These are phyloP conservation scores for Calonectria pseudoturangicola DNA, from an alignment of 2,329 filamentous ascomycete species.

Conservation along the genomic window DNA sequence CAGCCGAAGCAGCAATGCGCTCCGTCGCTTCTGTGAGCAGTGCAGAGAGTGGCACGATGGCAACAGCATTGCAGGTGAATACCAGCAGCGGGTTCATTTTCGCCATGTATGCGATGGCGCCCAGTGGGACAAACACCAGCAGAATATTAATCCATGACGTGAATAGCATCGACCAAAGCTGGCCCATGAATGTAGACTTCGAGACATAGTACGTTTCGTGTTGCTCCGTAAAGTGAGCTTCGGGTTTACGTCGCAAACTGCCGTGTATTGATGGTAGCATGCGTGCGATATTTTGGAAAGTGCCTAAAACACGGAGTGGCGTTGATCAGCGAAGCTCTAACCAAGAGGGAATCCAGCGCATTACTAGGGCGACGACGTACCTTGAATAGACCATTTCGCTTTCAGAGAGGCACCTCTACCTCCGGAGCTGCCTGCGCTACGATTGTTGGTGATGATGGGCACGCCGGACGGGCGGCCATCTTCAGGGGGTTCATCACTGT, in stretches of 20 bases:
- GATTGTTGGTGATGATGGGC: background rate
- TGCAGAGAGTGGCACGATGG: slow-evolving; percentile 75
- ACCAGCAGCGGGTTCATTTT: slow-evolving; percentile 62
- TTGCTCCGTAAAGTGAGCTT: background rate
- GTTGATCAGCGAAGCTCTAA: background rate
- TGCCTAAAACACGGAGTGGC: background rate
- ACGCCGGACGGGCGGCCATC: background rate
- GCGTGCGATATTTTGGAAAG: background rate
- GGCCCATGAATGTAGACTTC: slow-evolving; percentile 34
- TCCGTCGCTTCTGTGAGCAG: slow-evolving; percentile 76
- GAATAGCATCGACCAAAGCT: slow-evolving; percentile 55
- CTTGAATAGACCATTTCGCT: background rate
- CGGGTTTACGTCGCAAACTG: background rate
- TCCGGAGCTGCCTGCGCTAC: background rate
- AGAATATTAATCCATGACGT: slow-evolving; percentile 77
- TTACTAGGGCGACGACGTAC: background rate
- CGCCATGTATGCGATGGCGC: slow-evolving; percentile 72
- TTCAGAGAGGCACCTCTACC: background rate
- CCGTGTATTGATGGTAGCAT: background rate
- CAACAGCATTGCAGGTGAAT: slow-evolving; percentile 77
- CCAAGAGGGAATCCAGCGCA: background rate
- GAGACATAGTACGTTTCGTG: background rate
- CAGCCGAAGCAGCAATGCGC: slow-evolving; percentile 72
- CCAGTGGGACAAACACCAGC: slow-evolving; percentile 81
- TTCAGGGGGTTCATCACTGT: slow-evolving; percentile 19